Evolutionary conservation across 768 basidiomycete species (phyloP).

Genomic region (Amanita thiersii): DNA sequence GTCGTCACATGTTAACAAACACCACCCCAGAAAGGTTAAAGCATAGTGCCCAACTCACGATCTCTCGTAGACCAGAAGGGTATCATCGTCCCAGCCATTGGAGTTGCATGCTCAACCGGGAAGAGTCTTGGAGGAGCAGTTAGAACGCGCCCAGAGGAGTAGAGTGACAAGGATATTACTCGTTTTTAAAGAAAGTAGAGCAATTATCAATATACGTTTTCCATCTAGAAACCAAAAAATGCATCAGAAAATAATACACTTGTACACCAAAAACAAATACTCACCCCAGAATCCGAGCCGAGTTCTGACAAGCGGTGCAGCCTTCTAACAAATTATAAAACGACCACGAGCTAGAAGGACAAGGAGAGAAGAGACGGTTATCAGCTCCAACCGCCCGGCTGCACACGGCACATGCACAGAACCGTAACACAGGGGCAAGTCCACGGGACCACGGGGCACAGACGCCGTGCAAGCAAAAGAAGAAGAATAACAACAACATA

Average conservation of each 20-base stretch:
- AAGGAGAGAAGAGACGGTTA: background rate
- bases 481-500: background rate
- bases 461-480: too few relatives aligned
- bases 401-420: background rate
- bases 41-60: slow-evolving; percentile 1
- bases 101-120: background rate
- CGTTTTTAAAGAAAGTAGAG: too few relatives aligned
- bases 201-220: too few relatives aligned
- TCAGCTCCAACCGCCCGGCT: background rate
- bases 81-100: slow-evolving; percentile 1
- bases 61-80: slow-evolving; percentile 5
- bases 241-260: background rate
- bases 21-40: too few relatives aligned
- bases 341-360: slow-evolving; percentile 4
- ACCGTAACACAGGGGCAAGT: too few relatives aligned
- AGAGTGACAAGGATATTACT: too few relatives aligned
- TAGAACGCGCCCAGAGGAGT: background rate
- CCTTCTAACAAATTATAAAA: slow-evolving; percentile 5
- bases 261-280: background rate
- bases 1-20: too few relatives aligned
- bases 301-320: slow-evolving; percentile 5
- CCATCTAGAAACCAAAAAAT: too few relatives aligned
- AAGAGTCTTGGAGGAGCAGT: background rate
- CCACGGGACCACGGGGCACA: too few relatives aligned
- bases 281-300: background rate